Base-by-base conservation (phyloP, 495 filamentous ascomycete species). In the Glonium stellatum region DNA sequence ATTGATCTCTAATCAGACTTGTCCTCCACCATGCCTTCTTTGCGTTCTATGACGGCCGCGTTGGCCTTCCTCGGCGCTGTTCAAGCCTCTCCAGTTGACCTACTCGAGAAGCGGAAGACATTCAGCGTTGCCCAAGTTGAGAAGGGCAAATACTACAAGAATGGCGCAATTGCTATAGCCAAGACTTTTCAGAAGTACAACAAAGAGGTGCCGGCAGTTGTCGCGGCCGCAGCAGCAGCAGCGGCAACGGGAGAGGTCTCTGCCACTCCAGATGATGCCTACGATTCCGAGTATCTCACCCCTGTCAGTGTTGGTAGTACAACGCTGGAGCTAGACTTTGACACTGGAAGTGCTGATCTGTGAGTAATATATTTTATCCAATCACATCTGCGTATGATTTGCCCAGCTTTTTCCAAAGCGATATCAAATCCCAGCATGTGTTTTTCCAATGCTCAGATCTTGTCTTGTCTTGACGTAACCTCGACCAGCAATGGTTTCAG, bases 321-420 rank as follows among this genome's bases (percentile, higher is more conserved):
- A 55, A 80, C 76, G 4, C 68, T 90, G 64, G 79, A 84, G 65
- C 66, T 91, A 58, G 84, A 89, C 68, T 79, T 90, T 65, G 88
- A 92, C 69, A 89, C 88, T 42, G 88, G 88, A 3, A 87, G 83
- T 41, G 81, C 84, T 46, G 88, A 92, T 73, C 80, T 92, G 78
- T 90, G 71, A 75, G 81, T 76, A 46, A 13, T 60, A 22, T 57
- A 49, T 21, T n/a, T 27, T 19, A 12, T 46, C 22, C 50, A 52
- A 51, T 59, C 25, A 37, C 34, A 52, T 8, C 11, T 12, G n/a
- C n/a, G 21, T 37, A 15, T 18, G 19, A 27, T 18, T 3, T n/a
- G 27, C 27, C 27, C 47, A 15, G 48, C 6, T 15, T 15, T 31
- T 8, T 0, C 9, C 18, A 31, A 25, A 51, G 48, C 48, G 48